A percentile compares a stretch with the other conserved stretches of the same genome.
Evolutionary conservation across 2,329 filamentous ascomycete genomes (phyloP).

Genomic region (Cladophialophora immunda): DNA sequence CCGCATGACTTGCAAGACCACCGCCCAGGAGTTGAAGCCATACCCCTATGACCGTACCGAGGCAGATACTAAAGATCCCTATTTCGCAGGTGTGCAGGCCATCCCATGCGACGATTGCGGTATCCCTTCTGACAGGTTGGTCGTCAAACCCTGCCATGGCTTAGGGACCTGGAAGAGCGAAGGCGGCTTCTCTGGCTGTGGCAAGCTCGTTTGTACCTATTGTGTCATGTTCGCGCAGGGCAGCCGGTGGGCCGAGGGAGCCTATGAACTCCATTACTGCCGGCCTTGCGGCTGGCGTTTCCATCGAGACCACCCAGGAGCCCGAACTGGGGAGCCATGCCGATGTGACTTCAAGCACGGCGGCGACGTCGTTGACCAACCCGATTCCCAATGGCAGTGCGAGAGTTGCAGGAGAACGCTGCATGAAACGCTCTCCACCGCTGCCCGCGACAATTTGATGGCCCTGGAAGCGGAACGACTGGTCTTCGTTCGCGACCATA

Average conservation of each 20-base stretch:
- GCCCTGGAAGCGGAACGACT: conserved; percentile 1
- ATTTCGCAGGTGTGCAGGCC: conserved; percentile 22
- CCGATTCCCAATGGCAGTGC: conserved; percentile 28
- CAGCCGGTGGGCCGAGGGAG: conserved; percentile 1
- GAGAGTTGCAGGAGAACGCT: conserved; percentile 4
- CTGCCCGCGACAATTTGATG: conserved; percentile 22
- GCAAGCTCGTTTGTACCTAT: conserved; percentile 21
- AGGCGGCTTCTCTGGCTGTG: conserved; percentile 23
- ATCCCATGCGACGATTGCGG: conserved; percentile 15
- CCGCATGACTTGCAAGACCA: conserved; percentile 24
- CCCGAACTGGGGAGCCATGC: not conserved
- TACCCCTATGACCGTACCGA: conserved; percentile 14
- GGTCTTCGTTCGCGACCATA: conserved; percentile 2
- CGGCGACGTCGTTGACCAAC: conserved; percentile 11
- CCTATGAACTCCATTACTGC: conserved; percentile 29
- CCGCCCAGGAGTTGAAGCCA: conserved; percentile 21
- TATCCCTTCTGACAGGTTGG: conserved; percentile 10
- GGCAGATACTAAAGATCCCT: conserved; percentile 21
- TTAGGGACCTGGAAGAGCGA: not conserved
- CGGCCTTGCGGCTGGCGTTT: conserved; percentile 17
- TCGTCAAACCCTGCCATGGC: conserved; percentile 18
- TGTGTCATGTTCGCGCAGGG: conserved; percentile 22
- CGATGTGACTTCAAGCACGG: conserved; percentile 4
- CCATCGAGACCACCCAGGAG: not conserved
- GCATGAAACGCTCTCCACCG: not conserved